Base-by-base conservation (phyloP, 805 yeast genomes). In the Metschnikowia gruessii region DNA sequence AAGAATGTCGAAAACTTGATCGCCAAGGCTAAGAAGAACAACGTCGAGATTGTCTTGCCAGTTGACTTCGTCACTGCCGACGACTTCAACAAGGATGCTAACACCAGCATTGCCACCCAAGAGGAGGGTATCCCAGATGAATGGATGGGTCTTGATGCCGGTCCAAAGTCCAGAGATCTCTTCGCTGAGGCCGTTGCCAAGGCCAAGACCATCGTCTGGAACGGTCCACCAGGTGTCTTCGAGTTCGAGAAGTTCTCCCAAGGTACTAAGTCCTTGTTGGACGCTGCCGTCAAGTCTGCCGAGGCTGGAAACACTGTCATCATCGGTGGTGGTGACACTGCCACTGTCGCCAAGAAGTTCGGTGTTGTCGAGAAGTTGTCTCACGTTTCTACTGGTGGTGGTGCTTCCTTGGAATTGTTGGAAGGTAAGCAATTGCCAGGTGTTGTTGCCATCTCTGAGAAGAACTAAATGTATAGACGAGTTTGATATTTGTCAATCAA, bases 211-310 rank as follows among this genome's bases (percentile, higher is more conserved):
- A 92, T 94, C 64, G 94, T 94, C 69, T 94, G 99, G 99, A 94
- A 94, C 80, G 99, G 99, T 71, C 99, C 99, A 57, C 97, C 99
- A 74, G 99, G 99, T 81, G 99, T 94, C 62, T 94, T 94, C 70
- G 99, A 94, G 79, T 94, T 94, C 66, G 96, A 88, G 60, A 80
- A 79, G 64, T 94, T 94, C 69, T 85, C 97, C 60, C 73, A 73
- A 51, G 98, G 98, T 75, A 92, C 98, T 68, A 87, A 91, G 77
- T 71, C 89, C 51, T 74, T 92, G 74, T 83, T 92, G 63, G 95
- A 83, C 54, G 95, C 94, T 61, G 85, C 85, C 65, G 95, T 91
- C 59, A 76, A 81, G 67, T 85, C 96, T 55, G 88, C 90, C 63
- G 83, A 80, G 70, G 80, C 81, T 51, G 97, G 97, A 68, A 82